These are phyloP conservation scores for Aspergillus campestris DNA, from an alignment of 495 filamentous ascomycete species.

Conservation along the genomic window DNA sequence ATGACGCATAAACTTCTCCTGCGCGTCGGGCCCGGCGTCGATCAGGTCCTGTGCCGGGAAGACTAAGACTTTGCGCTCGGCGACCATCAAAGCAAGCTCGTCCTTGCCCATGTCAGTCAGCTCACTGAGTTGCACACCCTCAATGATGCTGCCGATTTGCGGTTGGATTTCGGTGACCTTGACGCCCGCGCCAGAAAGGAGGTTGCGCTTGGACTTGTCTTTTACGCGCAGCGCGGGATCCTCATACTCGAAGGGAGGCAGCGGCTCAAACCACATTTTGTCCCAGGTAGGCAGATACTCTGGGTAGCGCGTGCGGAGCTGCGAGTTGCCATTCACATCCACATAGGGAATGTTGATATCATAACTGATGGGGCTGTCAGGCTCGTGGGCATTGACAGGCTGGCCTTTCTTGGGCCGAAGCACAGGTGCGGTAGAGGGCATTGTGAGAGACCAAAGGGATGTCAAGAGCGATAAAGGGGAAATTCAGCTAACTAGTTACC, in stretches of 20 bases:
- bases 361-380: conserved; percentile 41
- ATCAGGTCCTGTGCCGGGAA: conserved; percentile 67
- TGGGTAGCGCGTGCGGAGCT: conserved; percentile 44
- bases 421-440: conserved; percentile 33
- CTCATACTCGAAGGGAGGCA: conserved; percentile 48
- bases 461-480: too few relatives aligned
- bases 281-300: conserved; percentile 59
- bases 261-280: conserved; percentile 50
- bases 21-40: conserved; percentile 55
- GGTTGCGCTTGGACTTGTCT: conserved; percentile 49
- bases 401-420: conserved; percentile 25
- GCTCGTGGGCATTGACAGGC: conserved; percentile 20
- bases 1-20: conserved; percentile 48
- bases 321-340: conserved; percentile 30
- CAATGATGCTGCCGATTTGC: conserved; percentile 61
- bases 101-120: conserved; percentile 65
- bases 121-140: conserved; percentile 61
- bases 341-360: conserved; percentile 52
- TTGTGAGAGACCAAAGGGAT: conserved; percentile 6
- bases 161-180: conserved; percentile 58
- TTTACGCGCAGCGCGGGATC: conserved; percentile 50
- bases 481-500: background rate
- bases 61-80: conserved; percentile 69
- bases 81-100: conserved; percentile 67
- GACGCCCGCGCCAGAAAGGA: conserved; percentile 36